Conservation (phyloP, 805 yeast genomes). For the Candida coquimbonensis region DNA sequence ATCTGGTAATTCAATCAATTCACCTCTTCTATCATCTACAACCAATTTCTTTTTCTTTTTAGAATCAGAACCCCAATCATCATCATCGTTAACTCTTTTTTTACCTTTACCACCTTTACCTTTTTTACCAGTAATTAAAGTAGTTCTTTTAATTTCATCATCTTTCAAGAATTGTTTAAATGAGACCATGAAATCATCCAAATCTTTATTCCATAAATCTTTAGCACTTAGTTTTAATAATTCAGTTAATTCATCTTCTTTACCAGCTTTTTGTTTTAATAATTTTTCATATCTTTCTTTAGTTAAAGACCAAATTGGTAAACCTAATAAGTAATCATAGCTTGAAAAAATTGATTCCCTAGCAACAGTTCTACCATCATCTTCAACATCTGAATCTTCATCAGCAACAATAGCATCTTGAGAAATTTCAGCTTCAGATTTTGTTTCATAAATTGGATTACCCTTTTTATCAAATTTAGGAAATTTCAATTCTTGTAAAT, state of each 20-base stretch:
- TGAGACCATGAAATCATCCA: conserved; percentile 60
- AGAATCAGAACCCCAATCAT: conserved; percentile 12
- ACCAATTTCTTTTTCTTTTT: conserved; percentile 15
- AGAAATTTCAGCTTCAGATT: conserved; percentile 17
- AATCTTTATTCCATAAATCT: conserved; percentile 81
- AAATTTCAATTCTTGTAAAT: conserved; percentile 58
- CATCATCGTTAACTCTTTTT: conserved; percentile 23
- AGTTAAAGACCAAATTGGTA: conserved; percentile 93
- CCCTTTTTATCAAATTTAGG: conserved; percentile 72
- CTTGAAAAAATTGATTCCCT: conserved; percentile 50
- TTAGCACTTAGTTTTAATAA: conserved; percentile 49
- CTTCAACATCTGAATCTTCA: conserved; percentile 34
- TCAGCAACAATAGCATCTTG: conserved; percentile 34
- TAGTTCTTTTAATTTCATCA: conserved; percentile 55
- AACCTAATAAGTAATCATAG: conserved; percentile 83
- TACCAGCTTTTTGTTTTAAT: conserved; percentile 62
- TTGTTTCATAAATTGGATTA: conserved; percentile 42
- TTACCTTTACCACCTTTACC: conserved; percentile 27
- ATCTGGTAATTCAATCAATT: conserved; percentile 21
- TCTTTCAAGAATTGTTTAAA: conserved; percentile 64
- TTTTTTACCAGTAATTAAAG: conserved; percentile 39
- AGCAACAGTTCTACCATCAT: conserved; percentile 30
- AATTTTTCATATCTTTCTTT: conserved; percentile 80
- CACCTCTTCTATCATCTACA: conserved; percentile 16
- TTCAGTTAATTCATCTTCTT: conserved; percentile 61